Base-by-base conservation (phyloP, 1,284 basidiomycete species). In the Mycena citricolor region DNA sequence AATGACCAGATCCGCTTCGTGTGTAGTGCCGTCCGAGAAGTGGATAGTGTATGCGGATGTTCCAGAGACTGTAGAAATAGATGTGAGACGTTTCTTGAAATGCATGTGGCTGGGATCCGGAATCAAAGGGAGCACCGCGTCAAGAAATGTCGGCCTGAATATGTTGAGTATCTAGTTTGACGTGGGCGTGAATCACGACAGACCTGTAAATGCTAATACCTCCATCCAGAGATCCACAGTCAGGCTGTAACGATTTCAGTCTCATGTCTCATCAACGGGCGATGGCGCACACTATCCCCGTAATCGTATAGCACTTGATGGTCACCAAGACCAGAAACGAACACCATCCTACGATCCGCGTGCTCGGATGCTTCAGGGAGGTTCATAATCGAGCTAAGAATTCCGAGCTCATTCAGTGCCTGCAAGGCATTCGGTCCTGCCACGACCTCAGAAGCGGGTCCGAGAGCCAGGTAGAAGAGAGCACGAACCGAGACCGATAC, bases 41-140 rank as follows among this genome's bases (percentile, higher is more conserved):
- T 64, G 57, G 2, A 79, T 52, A 13, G 59, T 42, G 8, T 66
- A 56, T 5, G 52, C 59, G n/a, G n/a, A n/a, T n/a, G n/a, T n/a
- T 5, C 60, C 59, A 7, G 61, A 59, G 4, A 59, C 33, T 19
- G 52, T 44, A n/a, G 61, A 52, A 28, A 75, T 55, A 8, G 62
- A 62, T n/a, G 59, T 61, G 54, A 74, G 76, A 11, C 76, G 73
- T 49, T 75, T 76, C 49, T 75, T 67, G 57, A 81, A 77, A 47
- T 76, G 74, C 4, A 66, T 61, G 28, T 60, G 54, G 2, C 57
- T 54, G 0, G 70, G 58, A 46, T 77, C 70, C 3, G 45, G 45
- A 21, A 79, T 50, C 22, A 73, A 61, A 8, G 65, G 62, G 5
- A 71, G 60, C n/a, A 81, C 58, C 3, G 74, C 72, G 21, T 76